Evolutionary conservation across 768 basidiomycete genomes (phyloP), one percentile per base, ranked within the genome.

Genomic region (Phanerodontia chrysosporium): DNA sequence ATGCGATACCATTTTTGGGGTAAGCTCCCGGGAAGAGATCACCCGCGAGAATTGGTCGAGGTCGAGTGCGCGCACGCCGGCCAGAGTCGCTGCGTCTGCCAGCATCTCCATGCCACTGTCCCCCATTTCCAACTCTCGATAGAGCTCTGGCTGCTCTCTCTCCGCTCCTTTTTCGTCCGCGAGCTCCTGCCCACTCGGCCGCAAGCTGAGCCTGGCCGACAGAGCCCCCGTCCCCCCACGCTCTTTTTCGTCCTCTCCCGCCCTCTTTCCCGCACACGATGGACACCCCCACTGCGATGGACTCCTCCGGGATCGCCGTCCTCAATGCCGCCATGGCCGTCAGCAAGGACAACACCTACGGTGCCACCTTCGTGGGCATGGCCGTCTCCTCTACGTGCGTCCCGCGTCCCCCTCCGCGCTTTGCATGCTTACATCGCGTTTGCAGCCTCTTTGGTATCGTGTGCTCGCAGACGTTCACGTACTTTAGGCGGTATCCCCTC

Each of bases 321-420:
- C 44, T 35, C 51, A 24, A 54, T 36, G 30, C 55, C 10, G 51
- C 28, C 57, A 46, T 35, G 51, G 16, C 24, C 27, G 46, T 63
- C 14, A 67, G 45, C 42, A 64, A 80, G 54, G 69, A 75, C 66
- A 77, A 74, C 64, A 86, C 86, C 0, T 76, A 87, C 16, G 86
- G 86, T 35, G 84, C 85, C 18, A 70, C 81, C 45, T 79, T 86
- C 61, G 66, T 85, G 48, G 86, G 86, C 30, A 85, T 84, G 60
- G 76, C 79, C 0, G 69, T 76, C 42, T 80, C 86, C n/a, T 65
- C 69, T 42, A 49, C 69, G 76, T 67, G 49, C 63, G 75, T 65
- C 13, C 32, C 28, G 48, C 49, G 30, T 8, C 28, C 22, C 7
- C n/a, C 10, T 13, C 18, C 18, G 32, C 46, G 21, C 46, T 48